These are phyloP conservation scores for Rhodotorula kratochvilovae DNA, from an alignment of 768 basidiomycete genomes.

Conservation along the genomic window DNA sequence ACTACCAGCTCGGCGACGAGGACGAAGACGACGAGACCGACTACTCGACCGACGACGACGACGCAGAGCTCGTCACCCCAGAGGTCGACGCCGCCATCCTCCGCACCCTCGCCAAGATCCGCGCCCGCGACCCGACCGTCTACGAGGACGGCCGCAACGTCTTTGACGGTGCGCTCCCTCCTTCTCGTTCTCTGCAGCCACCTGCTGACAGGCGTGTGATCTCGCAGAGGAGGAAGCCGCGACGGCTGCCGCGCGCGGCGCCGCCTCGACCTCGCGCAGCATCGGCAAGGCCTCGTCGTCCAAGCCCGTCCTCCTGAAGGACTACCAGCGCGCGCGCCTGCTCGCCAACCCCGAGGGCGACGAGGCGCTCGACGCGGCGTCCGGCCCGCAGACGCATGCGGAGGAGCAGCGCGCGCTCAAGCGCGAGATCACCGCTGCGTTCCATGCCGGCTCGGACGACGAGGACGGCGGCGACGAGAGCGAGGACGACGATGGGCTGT, in stretches of 20 bases:
- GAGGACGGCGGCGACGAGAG: conserved; percentile 54
- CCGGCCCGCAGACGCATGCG: conserved; percentile 59
- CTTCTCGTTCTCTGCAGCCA: not conserved
- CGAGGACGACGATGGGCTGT: conserved; percentile 62
- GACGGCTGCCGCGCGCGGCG: not conserved
- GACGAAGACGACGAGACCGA: conserved; percentile 52
- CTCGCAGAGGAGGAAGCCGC: conserved; percentile 36
- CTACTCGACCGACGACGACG: conserved; percentile 67
- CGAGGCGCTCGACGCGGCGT: conserved; percentile 36
- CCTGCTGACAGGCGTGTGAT: not conserved
- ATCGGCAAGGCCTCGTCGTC: not conserved
- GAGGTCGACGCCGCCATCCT: conserved; percentile 90
- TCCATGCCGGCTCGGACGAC: conserved; percentile 50
- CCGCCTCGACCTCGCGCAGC: not conserved
- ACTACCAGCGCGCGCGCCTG: conserved; percentile 49
- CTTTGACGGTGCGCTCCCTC: conserved; percentile 61
- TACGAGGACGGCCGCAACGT: conserved; percentile 68
- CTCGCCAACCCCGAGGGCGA: conserved; percentile 42
- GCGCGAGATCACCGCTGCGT: conserved; percentile 77
- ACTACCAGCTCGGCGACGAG: conserved; percentile 46
- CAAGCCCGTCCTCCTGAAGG: conserved; percentile 48
- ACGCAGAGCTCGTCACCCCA: conserved; percentile 90
- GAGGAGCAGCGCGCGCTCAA: conserved; percentile 73
- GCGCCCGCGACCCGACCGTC: conserved; percentile 74
- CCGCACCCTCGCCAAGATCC: conserved; percentile 78